Percentiles rank a stretch among this genome's conserved stretches.
Conservation (phyloP, 768 basidiomycete genomes). For the Suillus sp. region DNA sequence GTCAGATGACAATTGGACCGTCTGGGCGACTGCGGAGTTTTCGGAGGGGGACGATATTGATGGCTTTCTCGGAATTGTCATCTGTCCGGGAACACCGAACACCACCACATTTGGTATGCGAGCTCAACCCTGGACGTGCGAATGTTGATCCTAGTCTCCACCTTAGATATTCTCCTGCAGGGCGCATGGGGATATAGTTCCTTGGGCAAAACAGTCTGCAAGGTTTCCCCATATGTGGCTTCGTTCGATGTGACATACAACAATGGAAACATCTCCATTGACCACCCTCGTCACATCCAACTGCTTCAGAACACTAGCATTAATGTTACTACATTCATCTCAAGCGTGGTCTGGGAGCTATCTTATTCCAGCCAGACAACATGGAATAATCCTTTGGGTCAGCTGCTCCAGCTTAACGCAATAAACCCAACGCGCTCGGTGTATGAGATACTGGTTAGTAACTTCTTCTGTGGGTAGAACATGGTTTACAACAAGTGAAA, state of each 20-base stretch:
- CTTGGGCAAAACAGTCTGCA: background rate
- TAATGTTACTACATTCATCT: background rate
- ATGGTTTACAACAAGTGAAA: background rate
- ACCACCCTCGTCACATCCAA: background rate
- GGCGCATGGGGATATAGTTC: background rate
- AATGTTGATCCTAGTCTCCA: background rate
- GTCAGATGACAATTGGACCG: background rate
- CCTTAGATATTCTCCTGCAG: background rate
- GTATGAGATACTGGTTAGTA: background rate
- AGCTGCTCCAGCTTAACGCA: background rate
- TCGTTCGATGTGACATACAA: background rate
- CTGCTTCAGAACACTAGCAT: background rate
- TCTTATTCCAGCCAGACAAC: background rate
- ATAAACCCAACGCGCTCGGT: background rate
- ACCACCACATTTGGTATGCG: background rate
- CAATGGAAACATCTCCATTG: background rate
- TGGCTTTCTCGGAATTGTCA: background rate
- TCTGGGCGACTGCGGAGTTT: background rate
- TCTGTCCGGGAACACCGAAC: background rate
- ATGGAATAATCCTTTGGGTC: background rate
- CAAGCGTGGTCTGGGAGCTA: background rate
- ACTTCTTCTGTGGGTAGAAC: background rate
- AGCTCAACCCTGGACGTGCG: background rate
- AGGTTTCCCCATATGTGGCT: background rate
- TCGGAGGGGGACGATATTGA: too few species aligned